Evolutionary conservation across 257 asterid species (phyloP).

Genomic region (Przewalskia tangutica): DNA sequence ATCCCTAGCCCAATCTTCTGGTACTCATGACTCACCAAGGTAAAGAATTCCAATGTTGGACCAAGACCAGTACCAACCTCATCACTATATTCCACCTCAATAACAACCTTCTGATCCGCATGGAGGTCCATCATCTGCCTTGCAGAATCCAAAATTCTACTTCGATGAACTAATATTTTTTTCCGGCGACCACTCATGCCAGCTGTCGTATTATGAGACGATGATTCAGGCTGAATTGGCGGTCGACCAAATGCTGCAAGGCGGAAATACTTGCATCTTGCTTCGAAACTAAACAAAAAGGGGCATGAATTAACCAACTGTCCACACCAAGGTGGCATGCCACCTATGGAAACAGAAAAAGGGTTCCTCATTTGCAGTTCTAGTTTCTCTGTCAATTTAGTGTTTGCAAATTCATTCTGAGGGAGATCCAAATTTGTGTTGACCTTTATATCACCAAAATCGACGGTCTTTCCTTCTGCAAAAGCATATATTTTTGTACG

Average conservation of each 20-base stretch:
- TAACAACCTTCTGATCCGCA: slow-evolving; percentile 42
- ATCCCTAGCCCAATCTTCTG: slow-evolving; percentile 63
- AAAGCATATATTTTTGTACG: slow-evolving; percentile 41
- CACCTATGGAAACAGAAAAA: slow-evolving; percentile 55
- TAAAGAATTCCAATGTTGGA: slow-evolving; percentile 86
- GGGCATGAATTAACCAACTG: slow-evolving; percentile 69
- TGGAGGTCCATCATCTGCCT: slow-evolving; percentile 63
- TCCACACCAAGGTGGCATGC: slow-evolving; percentile 86
- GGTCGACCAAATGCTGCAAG: slow-evolving; percentile 50
- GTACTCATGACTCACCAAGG: slow-evolving; percentile 80
- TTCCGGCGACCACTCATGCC: slow-evolving; percentile 44
- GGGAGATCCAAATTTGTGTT: slow-evolving; percentile 28
- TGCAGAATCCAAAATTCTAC: slow-evolving; percentile 72
- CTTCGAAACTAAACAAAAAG: slow-evolving; percentile 74
- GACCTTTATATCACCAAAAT: slow-evolving; percentile 31
- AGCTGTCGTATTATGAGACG: slow-evolving; percentile 25
- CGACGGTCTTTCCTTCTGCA: slow-evolving; percentile 42
- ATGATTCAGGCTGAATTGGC: slow-evolving; percentile 28
- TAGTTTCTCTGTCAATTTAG: slow-evolving; percentile 75
- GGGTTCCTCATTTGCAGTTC: slow-evolving; percentile 90
- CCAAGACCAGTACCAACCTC: slow-evolving; percentile 99
- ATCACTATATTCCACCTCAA: slow-evolving; percentile 85
- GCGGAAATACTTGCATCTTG: slow-evolving; percentile 70
- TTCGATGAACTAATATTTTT: slow-evolving; percentile 69
- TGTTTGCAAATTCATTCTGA: slow-evolving; percentile 63